These are phyloP conservation scores for Auriculariales sp. DNA, from an alignment of 768 basidiomycete genomes.

Conservation along the genomic window DNA sequence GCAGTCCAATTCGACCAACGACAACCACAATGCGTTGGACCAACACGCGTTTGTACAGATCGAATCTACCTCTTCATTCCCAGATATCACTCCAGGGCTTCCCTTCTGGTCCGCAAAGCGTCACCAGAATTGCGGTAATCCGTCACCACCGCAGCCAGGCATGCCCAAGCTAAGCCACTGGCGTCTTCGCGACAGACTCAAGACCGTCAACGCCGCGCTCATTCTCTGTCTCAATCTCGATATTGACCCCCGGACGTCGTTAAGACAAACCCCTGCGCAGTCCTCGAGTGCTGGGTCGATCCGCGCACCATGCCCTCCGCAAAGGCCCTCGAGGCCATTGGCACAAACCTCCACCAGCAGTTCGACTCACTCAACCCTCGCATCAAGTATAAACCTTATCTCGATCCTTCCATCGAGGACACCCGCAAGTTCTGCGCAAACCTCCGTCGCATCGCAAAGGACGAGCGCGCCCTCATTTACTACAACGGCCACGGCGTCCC, in stretches of 20 bases:
- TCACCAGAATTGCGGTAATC: slow-evolving; percentile 83
- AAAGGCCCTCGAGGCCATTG: slow-evolving; percentile 89
- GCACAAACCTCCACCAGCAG: slow-evolving; percentile 84
- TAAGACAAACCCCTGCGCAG: slow-evolving; percentile 93
- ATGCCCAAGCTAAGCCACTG: slow-evolving; percentile 56
- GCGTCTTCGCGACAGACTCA: slow-evolving; percentile 78
- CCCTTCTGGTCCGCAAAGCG: slow-evolving; percentile 34
- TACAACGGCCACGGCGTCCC: slow-evolving; percentile 99
- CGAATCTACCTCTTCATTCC: slow-evolving; percentile 7
- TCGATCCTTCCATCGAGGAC: slow-evolving; percentile 93
- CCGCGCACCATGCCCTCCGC: slow-evolving; percentile 82
- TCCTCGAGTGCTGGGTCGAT: slow-evolving; percentile 95
- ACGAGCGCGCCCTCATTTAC: slow-evolving; percentile 89
- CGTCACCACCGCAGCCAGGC: slow-evolving; percentile 53
- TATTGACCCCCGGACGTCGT: slow-evolving; percentile 96
- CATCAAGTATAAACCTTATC: slow-evolving; percentile 84
- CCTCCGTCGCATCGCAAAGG: slow-evolving; percentile 76
- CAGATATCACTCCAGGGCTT: slow-evolving; percentile 9
- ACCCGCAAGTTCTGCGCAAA: slow-evolving; percentile 73
- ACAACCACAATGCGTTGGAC: neutral
- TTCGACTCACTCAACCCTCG: slow-evolving; percentile 92
- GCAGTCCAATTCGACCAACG: neutral
- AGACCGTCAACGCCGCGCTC: slow-evolving; percentile 78
- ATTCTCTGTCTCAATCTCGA: slow-evolving; percentile 94
- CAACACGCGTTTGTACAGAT: neutral